These are phyloP conservation scores for Clohesyomyces aquaticus DNA, from an alignment of 495 filamentous ascomycete genomes.

Conservation along the genomic window DNA sequence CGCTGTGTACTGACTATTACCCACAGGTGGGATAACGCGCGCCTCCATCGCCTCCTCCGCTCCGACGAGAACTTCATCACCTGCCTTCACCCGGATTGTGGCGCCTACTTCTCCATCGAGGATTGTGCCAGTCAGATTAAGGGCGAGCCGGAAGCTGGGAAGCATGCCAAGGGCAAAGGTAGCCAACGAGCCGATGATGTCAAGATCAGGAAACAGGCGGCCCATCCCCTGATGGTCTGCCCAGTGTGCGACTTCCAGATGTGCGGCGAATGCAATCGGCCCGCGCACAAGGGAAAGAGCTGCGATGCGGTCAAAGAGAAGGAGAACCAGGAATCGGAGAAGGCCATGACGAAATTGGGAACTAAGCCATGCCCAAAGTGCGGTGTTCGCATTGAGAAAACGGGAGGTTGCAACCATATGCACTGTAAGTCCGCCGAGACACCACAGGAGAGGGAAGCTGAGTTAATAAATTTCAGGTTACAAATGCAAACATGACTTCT, in stretches of 20 bases:
- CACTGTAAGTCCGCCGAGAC: neutral
- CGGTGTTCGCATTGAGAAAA: constrained; percentile 21
- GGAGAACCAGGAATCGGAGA: constrained; percentile 10
- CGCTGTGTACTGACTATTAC: constrained; percentile 7
- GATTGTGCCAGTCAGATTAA: neutral
- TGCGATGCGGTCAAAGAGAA: neutral
- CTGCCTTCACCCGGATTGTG: constrained; percentile 8
- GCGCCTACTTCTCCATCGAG: constrained; percentile 19
- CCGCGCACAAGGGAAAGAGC: constrained; percentile 6
- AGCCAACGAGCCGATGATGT: too few species aligned
- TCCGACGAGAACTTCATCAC: constrained; percentile 4
- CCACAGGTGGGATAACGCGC: constrained; percentile 14
- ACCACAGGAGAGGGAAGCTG: too few species aligned
- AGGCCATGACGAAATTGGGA: constrained; percentile 21
- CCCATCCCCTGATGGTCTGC: constrained; percentile 5
- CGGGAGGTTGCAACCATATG: constrained; percentile 22
- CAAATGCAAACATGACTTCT: too few species aligned
- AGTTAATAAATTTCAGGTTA: too few species aligned
- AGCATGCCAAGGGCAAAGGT: neutral
- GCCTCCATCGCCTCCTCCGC: neutral
- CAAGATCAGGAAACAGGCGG: neutral
- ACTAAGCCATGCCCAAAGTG: constrained; percentile 22
- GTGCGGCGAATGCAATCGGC: constrained; percentile 14
- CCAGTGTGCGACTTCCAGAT: constrained; percentile 15
- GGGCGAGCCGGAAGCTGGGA: neutral